Conservation (phyloP, 257 asterid species). For the Solanum corneliomulleri region DNA sequence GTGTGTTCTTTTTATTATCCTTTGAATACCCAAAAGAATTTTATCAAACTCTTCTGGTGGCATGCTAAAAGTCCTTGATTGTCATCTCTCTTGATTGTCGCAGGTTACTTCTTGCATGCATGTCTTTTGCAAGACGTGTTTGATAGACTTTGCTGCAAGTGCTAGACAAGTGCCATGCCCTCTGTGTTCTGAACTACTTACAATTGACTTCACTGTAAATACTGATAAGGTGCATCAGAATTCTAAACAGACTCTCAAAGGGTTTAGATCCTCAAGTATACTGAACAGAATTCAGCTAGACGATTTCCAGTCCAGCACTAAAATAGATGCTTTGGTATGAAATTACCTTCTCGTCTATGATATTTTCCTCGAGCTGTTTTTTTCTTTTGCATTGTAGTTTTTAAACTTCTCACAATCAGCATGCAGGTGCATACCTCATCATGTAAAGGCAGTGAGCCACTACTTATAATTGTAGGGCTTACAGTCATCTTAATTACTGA, state of each 20-base stretch:
- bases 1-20: background rate
- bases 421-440: background rate
- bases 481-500: background rate
- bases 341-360: background rate
- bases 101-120: slow-evolving; percentile 80
- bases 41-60: background rate
- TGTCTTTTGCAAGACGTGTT: slow-evolving; percentile 75
- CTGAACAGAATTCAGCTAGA: slow-evolving; percentile 63
- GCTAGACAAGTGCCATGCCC: slow-evolving; percentile 70
- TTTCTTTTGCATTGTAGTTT: background rate
- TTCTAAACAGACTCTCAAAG: slow-evolving; percentile 47
- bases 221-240: slow-evolving; percentile 31
- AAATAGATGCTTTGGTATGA: slow-evolving; percentile 91
- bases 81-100: background rate
- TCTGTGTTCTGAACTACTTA: slow-evolving; percentile 65
- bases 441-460: background rate
- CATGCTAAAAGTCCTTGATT: background rate
- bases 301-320: slow-evolving; percentile 78
- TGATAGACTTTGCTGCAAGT: slow-evolving; percentile 58
- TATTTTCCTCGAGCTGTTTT: background rate
- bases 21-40: background rate
- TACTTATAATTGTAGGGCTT: background rate
- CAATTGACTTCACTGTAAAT: slow-evolving; percentile 49
- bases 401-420: background rate
- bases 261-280: slow-evolving; percentile 68